Percentiles rank a stretch among this genome's conserved stretches.
These are phyloP conservation scores for Paraconiothyrium brasiliense DNA, from an alignment of 2,329 filamentous ascomycete species.

Conservation along the genomic window DNA sequence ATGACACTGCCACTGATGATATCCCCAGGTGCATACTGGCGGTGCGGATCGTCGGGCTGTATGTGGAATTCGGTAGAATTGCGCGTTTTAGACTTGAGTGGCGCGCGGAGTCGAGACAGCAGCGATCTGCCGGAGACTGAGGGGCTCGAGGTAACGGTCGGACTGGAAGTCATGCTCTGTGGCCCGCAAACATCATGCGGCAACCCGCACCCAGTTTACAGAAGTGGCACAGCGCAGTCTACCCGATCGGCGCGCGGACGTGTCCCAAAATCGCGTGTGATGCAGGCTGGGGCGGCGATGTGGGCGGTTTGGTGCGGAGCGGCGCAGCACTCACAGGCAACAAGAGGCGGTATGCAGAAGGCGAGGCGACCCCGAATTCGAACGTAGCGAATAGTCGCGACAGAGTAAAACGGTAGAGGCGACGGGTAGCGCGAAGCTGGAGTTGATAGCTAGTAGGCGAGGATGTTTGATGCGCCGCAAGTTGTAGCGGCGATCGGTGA, in stretches of 20 bases:
- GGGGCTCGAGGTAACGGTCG: slow-evolving; percentile 41
- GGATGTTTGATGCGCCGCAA: slow-evolving; percentile 28
- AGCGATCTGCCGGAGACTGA: slow-evolving; percentile 47
- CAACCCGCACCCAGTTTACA: slow-evolving; percentile 38
- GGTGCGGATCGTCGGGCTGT: slow-evolving; percentile 78
- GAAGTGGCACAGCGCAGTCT: slow-evolving; percentile 2
- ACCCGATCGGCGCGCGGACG: slow-evolving; percentile 6
- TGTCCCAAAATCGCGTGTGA: not conserved
- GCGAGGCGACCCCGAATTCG: not conserved
- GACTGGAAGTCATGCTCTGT: slow-evolving; percentile 52
- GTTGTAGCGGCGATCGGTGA: slow-evolving; percentile 24
- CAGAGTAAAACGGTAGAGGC: slow-evolving; percentile 18
- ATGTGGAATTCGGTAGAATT: slow-evolving; percentile 82
- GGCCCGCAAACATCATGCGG: slow-evolving; percentile 50
- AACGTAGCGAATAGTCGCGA: slow-evolving; percentile 2
- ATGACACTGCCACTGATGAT: slow-evolving; percentile 77
- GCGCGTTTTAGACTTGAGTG: slow-evolving; percentile 65
- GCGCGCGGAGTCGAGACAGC: slow-evolving; percentile 65
- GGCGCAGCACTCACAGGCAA: not conserved
- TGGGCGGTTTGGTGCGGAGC: slow-evolving; percentile 1
- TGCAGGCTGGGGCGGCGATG: not conserved
- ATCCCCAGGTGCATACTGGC: slow-evolving; percentile 79
- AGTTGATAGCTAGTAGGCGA: slow-evolving; percentile 23
- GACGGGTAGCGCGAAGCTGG: slow-evolving; percentile 13
- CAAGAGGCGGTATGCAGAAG: not conserved